phyloP scores from a whole-genome alignment of 2,329 filamentous ascomycete species.

The Leptographium galeiforme region DNA sequence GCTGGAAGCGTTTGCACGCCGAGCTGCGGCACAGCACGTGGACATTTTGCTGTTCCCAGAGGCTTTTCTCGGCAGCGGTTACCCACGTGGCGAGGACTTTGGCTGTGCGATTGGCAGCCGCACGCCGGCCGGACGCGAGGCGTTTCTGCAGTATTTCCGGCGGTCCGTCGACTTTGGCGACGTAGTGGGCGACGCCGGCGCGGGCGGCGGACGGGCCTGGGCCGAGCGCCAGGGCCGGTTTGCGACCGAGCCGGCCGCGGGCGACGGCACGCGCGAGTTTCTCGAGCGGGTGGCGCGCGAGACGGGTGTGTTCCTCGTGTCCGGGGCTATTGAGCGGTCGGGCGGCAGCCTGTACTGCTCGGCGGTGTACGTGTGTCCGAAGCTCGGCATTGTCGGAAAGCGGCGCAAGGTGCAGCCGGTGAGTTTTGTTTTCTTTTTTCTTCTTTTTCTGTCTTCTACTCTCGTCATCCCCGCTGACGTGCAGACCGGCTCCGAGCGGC shows the following conservation, averaged over 20 bases:
- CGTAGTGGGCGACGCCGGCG: slow-evolving; percentile 38
- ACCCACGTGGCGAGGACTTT: slow-evolving; percentile 70
- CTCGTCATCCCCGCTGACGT: neutral
- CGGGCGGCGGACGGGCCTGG: slow-evolving; percentile 65
- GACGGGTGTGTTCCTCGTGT: slow-evolving; percentile 70
- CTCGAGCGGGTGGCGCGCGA: slow-evolving; percentile 64
- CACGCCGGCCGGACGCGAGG: slow-evolving; percentile 56
- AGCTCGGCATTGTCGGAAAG: slow-evolving; percentile 63
- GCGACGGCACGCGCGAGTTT: slow-evolving; percentile 58
- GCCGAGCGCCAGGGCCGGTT: slow-evolving; percentile 20
- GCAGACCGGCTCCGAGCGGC: slow-evolving; percentile 62
- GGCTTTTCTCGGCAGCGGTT: slow-evolving; percentile 72
- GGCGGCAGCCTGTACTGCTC: slow-evolving; percentile 78
- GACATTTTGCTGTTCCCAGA: slow-evolving; percentile 81
- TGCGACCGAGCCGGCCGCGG: slow-evolving; percentile 25
- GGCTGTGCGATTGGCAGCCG: slow-evolving; percentile 62
- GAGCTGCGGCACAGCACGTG: slow-evolving; percentile 41
- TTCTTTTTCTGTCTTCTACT: neutral
- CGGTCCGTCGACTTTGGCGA: slow-evolving; percentile 74
- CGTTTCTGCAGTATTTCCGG: slow-evolving; percentile 71
- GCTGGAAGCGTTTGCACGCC: slow-evolving; percentile 47
- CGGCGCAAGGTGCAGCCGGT: slow-evolving; percentile 85
- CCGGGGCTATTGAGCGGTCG: slow-evolving; percentile 64
- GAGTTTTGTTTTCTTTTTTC: slow-evolving; percentile 17
- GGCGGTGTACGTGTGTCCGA: slow-evolving; percentile 70